Percentiles rank a stretch among this genome's conserved stretches.
Evolutionary conservation across 352 stramenopile genomes (phyloP).

Genomic region (Phytophthora tentaculata): DNA sequence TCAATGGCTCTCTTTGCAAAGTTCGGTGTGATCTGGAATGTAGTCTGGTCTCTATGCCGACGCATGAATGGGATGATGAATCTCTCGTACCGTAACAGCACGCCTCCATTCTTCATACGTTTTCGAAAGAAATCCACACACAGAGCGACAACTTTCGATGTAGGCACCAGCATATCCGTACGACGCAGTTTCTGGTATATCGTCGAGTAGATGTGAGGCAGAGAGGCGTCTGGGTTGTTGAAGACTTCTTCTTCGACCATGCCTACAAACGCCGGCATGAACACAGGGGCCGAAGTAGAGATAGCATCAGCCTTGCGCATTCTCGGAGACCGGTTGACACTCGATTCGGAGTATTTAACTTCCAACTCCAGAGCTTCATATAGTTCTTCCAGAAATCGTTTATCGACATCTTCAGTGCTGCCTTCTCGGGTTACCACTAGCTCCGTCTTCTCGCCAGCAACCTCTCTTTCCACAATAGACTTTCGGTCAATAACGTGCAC

Average conservation of each 20-base stretch:
- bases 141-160: slow-evolving; percentile 44
- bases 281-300: slow-evolving; percentile 12
- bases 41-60: slow-evolving; percentile 27
- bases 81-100: slow-evolving; percentile 65
- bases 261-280: slow-evolving; percentile 56
- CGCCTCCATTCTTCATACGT: slow-evolving; percentile 45
- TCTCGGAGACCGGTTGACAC: slow-evolving; percentile 1
- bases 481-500: slow-evolving; percentile 48
- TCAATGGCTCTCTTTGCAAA: slow-evolving; percentile 30
- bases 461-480: slow-evolving; percentile 47
- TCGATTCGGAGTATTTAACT: slow-evolving; percentile 15
- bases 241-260: slow-evolving; percentile 69
- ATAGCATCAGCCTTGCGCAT: slow-evolving; percentile 35
- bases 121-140: slow-evolving; percentile 45
- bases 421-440: slow-evolving; percentile 29
- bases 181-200: slow-evolving; percentile 44
- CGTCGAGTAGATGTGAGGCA: slow-evolving; percentile 51
- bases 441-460: slow-evolving; percentile 23
- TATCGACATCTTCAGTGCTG: slow-evolving; percentile 20
- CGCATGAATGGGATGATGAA: slow-evolving; percentile 59
- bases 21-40: slow-evolving; percentile 25
- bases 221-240: slow-evolving; percentile 38
- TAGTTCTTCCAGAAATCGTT: slow-evolving; percentile 37
- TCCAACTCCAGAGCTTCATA: slow-evolving; percentile 38
- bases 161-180: slow-evolving; percentile 51